A percentile compares a stretch with the other conserved stretches of the same genome.
Conservation (phyloP, 2,329 filamentous ascomycete genomes). For the Pseudogymnoascus sp. region DNA sequence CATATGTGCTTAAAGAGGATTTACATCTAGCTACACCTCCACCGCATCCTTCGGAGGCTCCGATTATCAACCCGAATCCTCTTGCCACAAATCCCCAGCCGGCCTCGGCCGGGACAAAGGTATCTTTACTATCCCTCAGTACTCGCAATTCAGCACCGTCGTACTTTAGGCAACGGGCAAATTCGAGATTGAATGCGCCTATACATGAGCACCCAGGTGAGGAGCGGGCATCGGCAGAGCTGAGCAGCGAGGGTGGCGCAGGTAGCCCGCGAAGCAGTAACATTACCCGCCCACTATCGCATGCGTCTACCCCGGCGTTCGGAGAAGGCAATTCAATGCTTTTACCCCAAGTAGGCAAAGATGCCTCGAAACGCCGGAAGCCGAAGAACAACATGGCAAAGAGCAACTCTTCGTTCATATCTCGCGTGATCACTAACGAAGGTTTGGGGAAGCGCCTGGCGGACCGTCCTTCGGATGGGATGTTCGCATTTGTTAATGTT, state of each 20-base stretch:
- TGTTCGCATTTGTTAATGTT: constrained; percentile 91
- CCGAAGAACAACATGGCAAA: constrained; percentile 98
- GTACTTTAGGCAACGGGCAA: constrained; percentile 47
- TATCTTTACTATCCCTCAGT: constrained; percentile 56
- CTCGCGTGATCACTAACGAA: constrained; percentile 89
- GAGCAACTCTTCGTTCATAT: constrained; percentile 97
- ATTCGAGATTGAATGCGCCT: constrained; percentile 40
- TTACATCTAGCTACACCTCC: constrained; percentile 88
- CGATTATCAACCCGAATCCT: constrained; percentile 79
- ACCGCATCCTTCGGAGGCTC: constrained; percentile 89
- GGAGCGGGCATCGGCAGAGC: constrained; percentile 51
- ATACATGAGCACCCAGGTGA: constrained; percentile 57
- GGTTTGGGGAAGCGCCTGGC: constrained; percentile 66
- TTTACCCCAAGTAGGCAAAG: constrained; percentile 53
- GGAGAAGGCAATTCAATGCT: constrained; percentile 79
- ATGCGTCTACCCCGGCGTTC: constrained; percentile 55
- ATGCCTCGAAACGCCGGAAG: constrained; percentile 75
- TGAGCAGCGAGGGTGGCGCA: constrained; percentile 48
- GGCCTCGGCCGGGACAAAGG: constrained; percentile 75
- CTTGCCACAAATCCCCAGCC: constrained; percentile 77
- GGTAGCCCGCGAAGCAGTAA: constrained; percentile 45
- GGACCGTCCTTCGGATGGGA: constrained; percentile 68
- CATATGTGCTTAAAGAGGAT: constrained; percentile 85
- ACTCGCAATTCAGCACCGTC: constrained; percentile 36
- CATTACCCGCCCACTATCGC: constrained; percentile 8